phyloP scores from a whole-genome alignment of 345 rosid genomes.

The Luvunga scandens region DNA sequence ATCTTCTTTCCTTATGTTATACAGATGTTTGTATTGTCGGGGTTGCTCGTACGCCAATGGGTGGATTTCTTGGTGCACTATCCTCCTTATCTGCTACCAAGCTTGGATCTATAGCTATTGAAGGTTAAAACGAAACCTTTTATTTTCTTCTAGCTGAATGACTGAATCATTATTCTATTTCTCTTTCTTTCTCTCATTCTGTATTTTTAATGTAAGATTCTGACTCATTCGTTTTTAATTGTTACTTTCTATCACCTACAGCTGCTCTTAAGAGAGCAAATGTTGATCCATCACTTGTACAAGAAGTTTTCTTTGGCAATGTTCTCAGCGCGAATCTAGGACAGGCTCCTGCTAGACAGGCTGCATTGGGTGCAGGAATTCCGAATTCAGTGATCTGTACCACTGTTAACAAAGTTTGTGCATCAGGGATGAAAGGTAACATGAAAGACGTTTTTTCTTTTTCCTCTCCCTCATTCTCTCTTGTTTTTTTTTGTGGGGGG shows the following conservation, averaged over 20 bases:
- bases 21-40: constrained; percentile 98
- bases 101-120: constrained; percentile 87
- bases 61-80: constrained; percentile 85
- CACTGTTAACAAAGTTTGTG: constrained; percentile 95
- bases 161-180: neutral
- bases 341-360: constrained; percentile 99
- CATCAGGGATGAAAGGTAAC: constrained; percentile 98
- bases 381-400: constrained; percentile 84
- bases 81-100: constrained; percentile 87
- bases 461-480: too few relatives aligned
- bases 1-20: constrained; percentile 10
- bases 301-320: constrained; percentile 94
- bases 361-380: constrained; percentile 94
- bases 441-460: neutral
- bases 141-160: neutral
- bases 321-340: constrained; percentile 95
- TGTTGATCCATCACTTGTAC: constrained; percentile 80
- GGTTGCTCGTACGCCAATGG: constrained; percentile 96
- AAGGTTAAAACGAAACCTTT: constrained; percentile 39
- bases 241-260: constrained; percentile 25
- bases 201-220: neutral
- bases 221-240: neutral
- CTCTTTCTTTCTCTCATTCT: neutral
- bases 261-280: constrained; percentile 92
- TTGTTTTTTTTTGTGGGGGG: neutral